phyloP scores from a whole-genome alignment of 108 stramenopile species.

The Skeletonema marinoi region DNA sequence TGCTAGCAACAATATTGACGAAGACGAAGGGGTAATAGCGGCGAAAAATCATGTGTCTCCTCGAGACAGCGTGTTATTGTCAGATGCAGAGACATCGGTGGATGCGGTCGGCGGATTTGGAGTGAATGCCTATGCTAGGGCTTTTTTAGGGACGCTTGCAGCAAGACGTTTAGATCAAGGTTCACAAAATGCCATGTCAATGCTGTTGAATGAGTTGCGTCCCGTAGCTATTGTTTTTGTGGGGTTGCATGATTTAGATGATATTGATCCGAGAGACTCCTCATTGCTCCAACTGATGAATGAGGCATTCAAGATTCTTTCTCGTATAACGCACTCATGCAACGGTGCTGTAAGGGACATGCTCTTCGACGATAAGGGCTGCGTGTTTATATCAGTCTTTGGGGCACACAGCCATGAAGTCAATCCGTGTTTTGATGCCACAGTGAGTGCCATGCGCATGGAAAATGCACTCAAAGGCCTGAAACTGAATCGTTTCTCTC shows the following conservation, averaged over 20 bases:
- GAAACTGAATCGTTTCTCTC: conserved; percentile 38
- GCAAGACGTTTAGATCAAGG: conserved; percentile 48
- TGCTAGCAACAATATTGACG: not conserved
- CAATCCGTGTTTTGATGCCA: conserved; percentile 54
- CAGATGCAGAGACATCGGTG: conserved; percentile 20
- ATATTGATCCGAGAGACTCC: conserved; percentile 50
- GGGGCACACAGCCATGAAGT: conserved; percentile 57
- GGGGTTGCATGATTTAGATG: conserved; percentile 50
- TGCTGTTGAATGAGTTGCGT: conserved; percentile 48
- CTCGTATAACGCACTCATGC: conserved; percentile 52
- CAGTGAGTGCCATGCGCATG: conserved; percentile 52
- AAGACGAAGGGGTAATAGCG: not conserved
- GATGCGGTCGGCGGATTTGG: conserved; percentile 32
- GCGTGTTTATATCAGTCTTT: conserved; percentile 59
- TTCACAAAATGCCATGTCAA: conserved; percentile 51
- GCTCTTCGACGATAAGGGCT: conserved; percentile 61
- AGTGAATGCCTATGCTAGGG: conserved; percentile 39
- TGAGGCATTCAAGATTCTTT: conserved; percentile 47
- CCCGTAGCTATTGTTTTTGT: conserved; percentile 54
- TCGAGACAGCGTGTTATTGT: conserved; percentile 23
- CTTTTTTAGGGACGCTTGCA: conserved; percentile 47
- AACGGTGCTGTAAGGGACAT: conserved; percentile 57
- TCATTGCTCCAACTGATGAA: conserved; percentile 46
- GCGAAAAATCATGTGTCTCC: conserved; percentile 21
- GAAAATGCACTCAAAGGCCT: conserved; percentile 53